Evolutionary conservation across 2,329 filamentous ascomycete genomes (phyloP), one percentile per base, ranked within the genome.

Genomic region (Monilinia fructigena): DNA sequence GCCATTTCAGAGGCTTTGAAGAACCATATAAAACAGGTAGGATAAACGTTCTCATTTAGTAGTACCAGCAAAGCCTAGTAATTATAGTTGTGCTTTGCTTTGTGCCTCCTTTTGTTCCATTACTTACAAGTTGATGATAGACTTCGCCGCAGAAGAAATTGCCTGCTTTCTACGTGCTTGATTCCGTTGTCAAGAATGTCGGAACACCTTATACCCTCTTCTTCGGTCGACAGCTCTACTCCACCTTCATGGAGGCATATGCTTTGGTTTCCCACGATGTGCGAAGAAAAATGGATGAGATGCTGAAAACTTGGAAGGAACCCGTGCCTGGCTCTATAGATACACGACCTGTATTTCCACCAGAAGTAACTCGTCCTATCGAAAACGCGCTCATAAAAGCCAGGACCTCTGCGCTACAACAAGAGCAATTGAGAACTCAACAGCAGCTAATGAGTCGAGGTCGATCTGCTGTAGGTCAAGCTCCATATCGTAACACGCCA

Each of bases 161-260:
- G 3, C 93, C 95, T 23, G 92, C 95, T n/a, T 84, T 99, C 38
- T 99, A 98, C 79, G 92, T 99, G 71, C 89, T 99, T 75, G 95
- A 99, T 80, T 98, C 94, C 20, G 94, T 99, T 69, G 93, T 96
- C 76, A 99, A 99, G 80, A 98, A 99, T 81, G 93, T 99, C 69
- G 95, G 95, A 68, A 97, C 94, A 0, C 95, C 95, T 10, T 99
- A 99, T 79, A 98, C 94, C 0, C 84, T 98, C 16, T 98, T 97
- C 78, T 90, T 99, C 71, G 92, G 93, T 63, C 89, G 92, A 52
- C 94, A 94, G 75, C 86, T 99, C 50, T 98, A 94, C 79, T 86
- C 89, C 73, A 98, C 92, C 5, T 99, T 97, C 76, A 97, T 98
- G 93, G 92, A 96, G 74, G 91, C 95, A 48, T 99, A 98, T 77